A percentile compares a stretch with the other conserved stretches of the same genome.
Conservation (phyloP, 306 rosid genomes). For the Fragaria ananassa region DNA sequence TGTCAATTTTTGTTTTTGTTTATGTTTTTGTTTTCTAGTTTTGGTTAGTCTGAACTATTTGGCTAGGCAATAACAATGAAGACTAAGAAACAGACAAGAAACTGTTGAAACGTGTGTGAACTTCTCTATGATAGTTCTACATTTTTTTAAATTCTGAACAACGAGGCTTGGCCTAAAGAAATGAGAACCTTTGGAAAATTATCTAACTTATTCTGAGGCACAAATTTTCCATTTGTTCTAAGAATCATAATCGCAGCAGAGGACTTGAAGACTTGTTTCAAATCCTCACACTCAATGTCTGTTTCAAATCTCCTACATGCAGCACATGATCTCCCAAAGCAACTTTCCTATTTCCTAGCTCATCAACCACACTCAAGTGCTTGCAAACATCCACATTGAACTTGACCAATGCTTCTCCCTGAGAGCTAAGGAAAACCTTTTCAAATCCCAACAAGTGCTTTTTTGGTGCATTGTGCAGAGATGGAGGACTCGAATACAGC, state of each 20-base stretch:
- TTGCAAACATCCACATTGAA: conserved; percentile 82
- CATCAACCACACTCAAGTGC: conserved; percentile 86
- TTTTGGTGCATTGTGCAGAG: conserved; percentile 67
- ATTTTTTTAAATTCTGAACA: neutral
- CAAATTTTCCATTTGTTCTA: conserved; percentile 13
- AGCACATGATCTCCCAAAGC: conserved; percentile 73
- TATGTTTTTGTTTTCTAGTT: too few species aligned
- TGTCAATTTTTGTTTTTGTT: too few species aligned
- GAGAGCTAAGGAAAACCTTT: conserved; percentile 57
- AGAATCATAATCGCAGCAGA: conserved; percentile 16
- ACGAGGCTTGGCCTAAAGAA: neutral
- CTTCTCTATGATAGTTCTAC: neutral
- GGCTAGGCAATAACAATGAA: too few species aligned
- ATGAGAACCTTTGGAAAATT: conserved; percentile 21
- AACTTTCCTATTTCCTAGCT: conserved; percentile 68
- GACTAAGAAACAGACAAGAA: neutral
- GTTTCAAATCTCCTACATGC: conserved; percentile 84
- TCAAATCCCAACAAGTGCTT: conserved; percentile 77
- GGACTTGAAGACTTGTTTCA: conserved; percentile 49
- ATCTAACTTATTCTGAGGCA: conserved; percentile 29
- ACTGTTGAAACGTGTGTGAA: neutral
- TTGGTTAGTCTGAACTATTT: too few species aligned
- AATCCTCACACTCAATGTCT: conserved; percentile 63
- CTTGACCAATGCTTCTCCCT: conserved; percentile 48
- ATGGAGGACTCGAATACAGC: conserved; percentile 67